These are phyloP conservation scores for Lyophyllum decastes DNA, from an alignment of 768 basidiomycete species.

Conservation along the genomic window DNA sequence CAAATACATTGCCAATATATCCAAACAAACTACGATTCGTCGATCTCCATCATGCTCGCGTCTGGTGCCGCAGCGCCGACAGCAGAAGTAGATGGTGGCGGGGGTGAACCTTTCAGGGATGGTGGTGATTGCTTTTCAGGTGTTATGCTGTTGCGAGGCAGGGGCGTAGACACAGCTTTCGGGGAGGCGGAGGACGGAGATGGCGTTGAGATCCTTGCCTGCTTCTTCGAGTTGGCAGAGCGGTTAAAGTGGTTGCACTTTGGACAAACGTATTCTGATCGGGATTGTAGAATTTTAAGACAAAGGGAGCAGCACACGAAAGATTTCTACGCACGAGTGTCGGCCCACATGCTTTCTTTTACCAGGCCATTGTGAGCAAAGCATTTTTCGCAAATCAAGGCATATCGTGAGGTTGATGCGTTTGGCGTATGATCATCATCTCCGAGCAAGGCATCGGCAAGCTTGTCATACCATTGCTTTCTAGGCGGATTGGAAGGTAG, in stretches of 20 bases:
- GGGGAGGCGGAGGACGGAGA: constrained; percentile 17
- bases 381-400: constrained; percentile 87
- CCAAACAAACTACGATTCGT: constrained; percentile 17
- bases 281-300: not conserved
- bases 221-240: constrained; percentile 39
- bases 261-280: constrained; percentile 79
- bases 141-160: constrained; percentile 4
- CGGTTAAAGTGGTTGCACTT: constrained; percentile 86
- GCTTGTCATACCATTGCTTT: constrained; percentile 84
- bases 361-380: constrained; percentile 89
- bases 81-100: no score
- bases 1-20: constrained; percentile 4
- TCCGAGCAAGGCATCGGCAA: constrained; percentile 85
- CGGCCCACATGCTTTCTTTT: constrained; percentile 78
- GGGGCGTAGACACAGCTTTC: constrained; percentile 6
- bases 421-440: constrained; percentile 59
- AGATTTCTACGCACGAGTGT: constrained; percentile 63
- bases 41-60: constrained; percentile 33
- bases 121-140: not conserved
- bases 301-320: not conserved
- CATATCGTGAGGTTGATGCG: constrained; percentile 61
- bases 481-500: constrained; percentile 48
- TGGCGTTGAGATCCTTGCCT: constrained; percentile 19
- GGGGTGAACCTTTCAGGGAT: constrained; percentile 16
- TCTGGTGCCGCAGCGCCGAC: constrained; percentile 25